Conservation (phyloP, 768 basidiomycete species). For the Pseudohyphozyma bogoriensis region DNA sequence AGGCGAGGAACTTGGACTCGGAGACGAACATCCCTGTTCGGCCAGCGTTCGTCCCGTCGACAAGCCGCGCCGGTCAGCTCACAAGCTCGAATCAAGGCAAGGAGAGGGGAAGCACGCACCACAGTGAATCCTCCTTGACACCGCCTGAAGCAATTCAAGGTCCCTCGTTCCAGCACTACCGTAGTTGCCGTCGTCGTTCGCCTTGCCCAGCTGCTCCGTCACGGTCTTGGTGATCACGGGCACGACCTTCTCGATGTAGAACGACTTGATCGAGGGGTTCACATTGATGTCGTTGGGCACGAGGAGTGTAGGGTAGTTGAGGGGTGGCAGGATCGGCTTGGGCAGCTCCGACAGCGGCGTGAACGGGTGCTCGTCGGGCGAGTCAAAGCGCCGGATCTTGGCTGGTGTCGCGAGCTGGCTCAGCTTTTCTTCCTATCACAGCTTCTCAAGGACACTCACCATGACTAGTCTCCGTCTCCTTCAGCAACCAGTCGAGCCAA, state of each 20-base stretch:
- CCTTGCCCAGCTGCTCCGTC: conserved; percentile 57
- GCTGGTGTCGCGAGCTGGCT: too few species aligned
- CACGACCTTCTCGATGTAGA: conserved; percentile 79
- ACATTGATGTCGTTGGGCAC: conserved; percentile 64
- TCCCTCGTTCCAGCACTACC: conserved; percentile 91
- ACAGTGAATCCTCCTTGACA: conserved; percentile 96
- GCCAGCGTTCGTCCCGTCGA: too few species aligned
- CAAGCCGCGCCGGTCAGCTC: too few species aligned
- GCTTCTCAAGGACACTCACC: too few species aligned
- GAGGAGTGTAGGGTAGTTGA: conserved; percentile 65
- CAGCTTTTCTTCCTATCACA: too few species aligned
- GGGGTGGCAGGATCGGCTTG: conserved; percentile 61
- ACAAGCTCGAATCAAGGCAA: not conserved
- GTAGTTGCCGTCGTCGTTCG: conserved; percentile 93
- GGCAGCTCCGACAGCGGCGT: conserved; percentile 60
- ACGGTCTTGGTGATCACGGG: conserved; percentile 74
- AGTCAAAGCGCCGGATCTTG: conserved; percentile 88
- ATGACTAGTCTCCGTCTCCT: conserved; percentile 89
- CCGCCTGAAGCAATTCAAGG: conserved; percentile 91
- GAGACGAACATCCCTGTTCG: conserved; percentile 90
- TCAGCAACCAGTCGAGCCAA: conserved; percentile 97
- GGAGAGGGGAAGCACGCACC: conserved; percentile 48
- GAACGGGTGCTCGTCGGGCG: conserved; percentile 99
- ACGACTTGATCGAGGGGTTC: conserved; percentile 73
- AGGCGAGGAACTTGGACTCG: conserved; percentile 84